Base-by-base conservation (phyloP, 441 rosid species). In the Populus trichocarpa region DNA sequence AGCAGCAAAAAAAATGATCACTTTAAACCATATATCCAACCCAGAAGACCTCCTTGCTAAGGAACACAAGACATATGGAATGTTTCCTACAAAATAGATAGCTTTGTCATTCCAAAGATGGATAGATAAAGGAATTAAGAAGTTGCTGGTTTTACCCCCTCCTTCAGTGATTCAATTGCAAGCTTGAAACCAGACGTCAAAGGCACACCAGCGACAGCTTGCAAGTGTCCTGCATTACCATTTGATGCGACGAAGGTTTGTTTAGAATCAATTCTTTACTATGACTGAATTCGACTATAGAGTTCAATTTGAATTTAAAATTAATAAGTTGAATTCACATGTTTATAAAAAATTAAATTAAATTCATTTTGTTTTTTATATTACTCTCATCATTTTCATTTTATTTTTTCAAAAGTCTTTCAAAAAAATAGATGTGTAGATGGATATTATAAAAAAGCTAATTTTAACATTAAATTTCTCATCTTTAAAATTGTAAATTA, bases 181-280 rank as follows among this genome's bases (percentile, higher is more conserved):
- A 95, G 94, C 77, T 81, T 83, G 78, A 87, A 88, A 64, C 81
- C 86, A 18, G 94, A 83, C 78, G 87, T 86, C 78, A 89, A 36
- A 65, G 97, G 94, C 79, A 81, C 83, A 63, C 88, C 66, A 2
- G 95, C 80, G 2, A 85, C 68, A 11, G 82, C 93, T 59, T 91
- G 84, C 82, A 88, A 70, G 74, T 90, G 92, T 59, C 84, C 91
- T 0, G 93, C 93, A 64, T 88, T 90, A 11, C 85, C 86, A 75
- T 88, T 89, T 32, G 33, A 32, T 32, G 33, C 33, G 33, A 6
- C 6, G 5, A 32, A 32, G 4, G 33, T 32, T 32, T 32, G 5
- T 32, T 32, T 75, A 7, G 7, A 32, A 32, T 32, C 35, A 32
- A 32, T 32, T 32, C 35, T 32, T 32, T 32, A 32, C 7, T 32